A percentile compares a stretch with the other conserved stretches of the same genome.
Evolutionary conservation across 805 yeast genomes (phyloP).

Genomic region (Monosporozyma aerobia): DNA sequence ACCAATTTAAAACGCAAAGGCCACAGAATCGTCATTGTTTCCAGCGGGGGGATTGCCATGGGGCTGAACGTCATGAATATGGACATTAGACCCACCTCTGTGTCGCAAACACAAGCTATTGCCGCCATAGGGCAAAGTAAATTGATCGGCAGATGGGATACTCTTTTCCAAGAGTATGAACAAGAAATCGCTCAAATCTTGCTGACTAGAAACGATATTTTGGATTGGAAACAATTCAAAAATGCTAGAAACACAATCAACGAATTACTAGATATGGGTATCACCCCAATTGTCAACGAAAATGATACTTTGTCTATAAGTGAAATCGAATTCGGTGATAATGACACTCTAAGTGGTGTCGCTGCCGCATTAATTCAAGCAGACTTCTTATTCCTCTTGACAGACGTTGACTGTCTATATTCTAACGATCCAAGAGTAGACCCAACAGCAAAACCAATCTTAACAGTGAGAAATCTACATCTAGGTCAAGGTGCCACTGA

Average conservation of each 20-base stretch:
- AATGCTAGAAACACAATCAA: constrained; percentile 86
- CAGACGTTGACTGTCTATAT: constrained; percentile 93
- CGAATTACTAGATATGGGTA: constrained; percentile 78
- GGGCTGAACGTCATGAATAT: constrained; percentile 74
- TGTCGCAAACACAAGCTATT: constrained; percentile 80
- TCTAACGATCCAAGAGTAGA: constrained; percentile 85
- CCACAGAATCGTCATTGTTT: constrained; percentile 78
- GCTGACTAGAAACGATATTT: constrained; percentile 85
- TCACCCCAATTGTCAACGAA: constrained; percentile 93
- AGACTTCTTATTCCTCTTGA: constrained; percentile 79
- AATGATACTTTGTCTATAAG: constrained; percentile 90
- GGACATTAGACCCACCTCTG: constrained; percentile 58
- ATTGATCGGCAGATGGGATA: constrained; percentile 86
- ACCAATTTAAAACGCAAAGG: constrained; percentile 78
- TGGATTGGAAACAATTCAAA: constrained; percentile 81
- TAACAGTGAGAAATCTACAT: constrained; percentile 55
- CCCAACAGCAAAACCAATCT: constrained; percentile 75
- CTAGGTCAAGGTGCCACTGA: constrained; percentile 36
- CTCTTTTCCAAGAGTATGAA: constrained; percentile 69
- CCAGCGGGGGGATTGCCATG: constrained; percentile 95
- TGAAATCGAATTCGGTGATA: constrained; percentile 96
- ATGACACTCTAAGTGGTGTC: constrained; percentile 91
- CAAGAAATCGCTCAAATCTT: constrained; percentile 90
- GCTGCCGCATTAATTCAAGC: constrained; percentile 95
- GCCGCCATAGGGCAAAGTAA: constrained; percentile 96